Base-by-base conservation (phyloP, 768 basidiomycete genomes). In the Exidia glandulosa region DNA sequence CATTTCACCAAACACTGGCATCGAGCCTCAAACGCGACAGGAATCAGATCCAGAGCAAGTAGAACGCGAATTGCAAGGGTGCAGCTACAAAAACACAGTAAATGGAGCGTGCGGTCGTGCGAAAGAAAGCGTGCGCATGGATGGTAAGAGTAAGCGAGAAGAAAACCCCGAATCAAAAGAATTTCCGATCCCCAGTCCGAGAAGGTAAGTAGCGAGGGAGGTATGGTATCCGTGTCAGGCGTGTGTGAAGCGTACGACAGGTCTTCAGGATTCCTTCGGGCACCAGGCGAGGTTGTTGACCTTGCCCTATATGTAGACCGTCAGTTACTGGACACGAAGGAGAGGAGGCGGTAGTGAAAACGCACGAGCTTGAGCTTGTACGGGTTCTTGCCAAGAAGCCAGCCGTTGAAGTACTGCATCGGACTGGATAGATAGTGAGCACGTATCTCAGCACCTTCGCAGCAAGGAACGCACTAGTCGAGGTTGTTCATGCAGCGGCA, bases 351-450 rank as follows among this genome's bases (percentile, higher is more conserved):
- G 41, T 6, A 3, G 23, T 14, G 6, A 19, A 23, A 45, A 45
- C 41, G 19, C 19, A 45, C 41, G 2, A 45, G 41, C 41, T 45
- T 45, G 19, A 45, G 7, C 41, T 23, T 23, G 50, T 54, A 54
- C 25, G 50, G 27, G 50, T 54, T 31, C 50, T 54, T 54, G 50
- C 30, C 30, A 6, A 29, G 50, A 9, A 54, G 50, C 50, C 50
- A 54, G 50, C 50, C 50, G 50, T 54, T 54, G 50, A 54, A 54
- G 50, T 29, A 54, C 50, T 54, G 27, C 50, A 54, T 54, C 50
- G 41, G 41, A 23, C n/a, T n/a, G n/a, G n/a, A n/a, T n/a, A n/a
- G n/a, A n/a, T n/a, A n/a, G n/a, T n/a, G n/a, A n/a, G n/a, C n/a
- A n/a, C n/a, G n/a, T n/a, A n/a, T n/a, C n/a, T n/a, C n/a, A n/a